A percentile compares a stretch with the other conserved stretches of the same genome.
phyloP scores from a whole-genome alignment of 768 basidiomycete genomes.

The Tylopilus subfusipes region DNA sequence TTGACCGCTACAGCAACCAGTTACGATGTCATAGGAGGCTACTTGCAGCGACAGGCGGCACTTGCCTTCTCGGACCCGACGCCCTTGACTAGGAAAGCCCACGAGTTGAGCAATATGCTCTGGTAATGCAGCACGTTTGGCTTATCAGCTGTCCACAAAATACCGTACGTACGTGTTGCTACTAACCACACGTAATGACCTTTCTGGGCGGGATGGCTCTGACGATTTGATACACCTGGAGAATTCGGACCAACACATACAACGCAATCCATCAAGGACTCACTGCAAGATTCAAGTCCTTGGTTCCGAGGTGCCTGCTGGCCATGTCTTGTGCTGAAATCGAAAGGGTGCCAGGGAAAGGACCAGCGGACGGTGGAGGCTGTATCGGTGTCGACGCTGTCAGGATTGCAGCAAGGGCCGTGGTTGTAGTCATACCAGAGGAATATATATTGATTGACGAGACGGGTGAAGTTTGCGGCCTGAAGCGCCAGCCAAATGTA shows the following conservation, averaged over 20 bases:
- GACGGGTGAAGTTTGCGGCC: background rate
- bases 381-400: background rate
- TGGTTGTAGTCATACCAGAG: background rate
- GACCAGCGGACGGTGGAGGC: background rate
- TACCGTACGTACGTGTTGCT: background rate
- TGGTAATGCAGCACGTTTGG: background rate
- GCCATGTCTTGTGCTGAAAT: background rate
- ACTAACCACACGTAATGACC: conserved; percentile 62
- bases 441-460: background rate
- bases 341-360: background rate
- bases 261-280: background rate
- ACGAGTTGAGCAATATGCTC: conserved; percentile 71
- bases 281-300: conserved; percentile 17
- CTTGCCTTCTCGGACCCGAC: conserved; percentile 74
- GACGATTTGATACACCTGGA: conserved; percentile 65
- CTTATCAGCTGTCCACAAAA: background rate
- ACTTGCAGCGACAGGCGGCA: background rate
- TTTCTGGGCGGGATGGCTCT: conserved; percentile 56
- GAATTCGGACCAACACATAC: background rate
- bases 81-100: conserved; percentile 68
- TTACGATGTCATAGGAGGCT: background rate
- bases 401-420: background rate
- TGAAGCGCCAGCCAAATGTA: background rate
- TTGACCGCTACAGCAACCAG: conserved; percentile 54
- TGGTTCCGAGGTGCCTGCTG: background rate